Base-by-base conservation (phyloP, 495 filamentous ascomycete genomes). In the Usnea hakonensis region DNA sequence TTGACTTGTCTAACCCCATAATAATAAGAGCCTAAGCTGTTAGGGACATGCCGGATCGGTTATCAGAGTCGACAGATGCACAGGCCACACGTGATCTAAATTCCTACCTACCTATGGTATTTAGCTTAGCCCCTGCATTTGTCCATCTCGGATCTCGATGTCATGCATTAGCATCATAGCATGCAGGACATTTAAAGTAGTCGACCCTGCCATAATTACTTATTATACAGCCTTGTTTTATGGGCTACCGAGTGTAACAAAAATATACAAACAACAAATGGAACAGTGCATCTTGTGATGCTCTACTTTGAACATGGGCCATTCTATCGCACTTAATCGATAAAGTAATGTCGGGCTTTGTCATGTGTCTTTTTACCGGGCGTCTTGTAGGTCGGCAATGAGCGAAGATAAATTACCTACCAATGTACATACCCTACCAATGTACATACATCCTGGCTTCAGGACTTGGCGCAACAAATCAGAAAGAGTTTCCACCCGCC, bases 111-210 rank as follows among this genome's bases (percentile, higher is more conserved):
- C n/a, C n/a, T n/a, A n/a, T n/a, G n/a, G n/a, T n/a, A n/a, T n/a
- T n/a, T n/a, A n/a, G n/a, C n/a, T n/a, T n/a, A n/a, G n/a, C n/a
- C n/a, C 43, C 43, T 46, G 21, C 21, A 46, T 7, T 11, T 43
- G 40, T 43, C 26, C 3, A 50, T 50, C 46, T 50, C 46, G 46
- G 13, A 50, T 50, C 46, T 50, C 46, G 46, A 50, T 50, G 46
- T 50, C 46, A 28, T 50, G 46, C 46, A 50, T 50, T 13, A 13
- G 26, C 5, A 23, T 46, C 43, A 10, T n/a, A n/a, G 28, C 23
- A 30, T 30, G 26, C 46, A 50, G 13, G 26, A 48, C 43, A 48
- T 38, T 38, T 11, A 38, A 38, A 38, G 14, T 2, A 38, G 36
- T 38, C 36, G 36, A 38, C 10, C 10, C 10, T n/a, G 5, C 14